phyloP scores from a whole-genome alignment of 306 rosid genomes.

The Citrullus amarus region DNA sequence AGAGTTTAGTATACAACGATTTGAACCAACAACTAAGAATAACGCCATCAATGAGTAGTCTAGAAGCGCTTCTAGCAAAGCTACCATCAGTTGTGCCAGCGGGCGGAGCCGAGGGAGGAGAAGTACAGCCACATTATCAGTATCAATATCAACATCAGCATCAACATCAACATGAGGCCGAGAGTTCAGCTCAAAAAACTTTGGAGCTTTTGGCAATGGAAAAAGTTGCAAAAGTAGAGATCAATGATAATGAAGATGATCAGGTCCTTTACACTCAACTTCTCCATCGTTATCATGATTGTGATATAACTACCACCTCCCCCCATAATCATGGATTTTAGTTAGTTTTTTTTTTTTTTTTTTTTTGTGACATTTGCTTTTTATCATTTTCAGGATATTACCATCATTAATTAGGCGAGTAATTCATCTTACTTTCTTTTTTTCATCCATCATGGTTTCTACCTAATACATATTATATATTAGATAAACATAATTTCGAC shows the following conservation, averaged over 20 bases:
- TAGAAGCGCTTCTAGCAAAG: conserved; percentile 58
- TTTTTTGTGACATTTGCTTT: neutral
- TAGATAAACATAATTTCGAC: no score
- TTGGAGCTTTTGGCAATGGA: conserved; percentile 41
- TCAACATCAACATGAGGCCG: neutral
- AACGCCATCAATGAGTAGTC: conserved; percentile 69
- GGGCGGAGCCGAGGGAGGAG: neutral
- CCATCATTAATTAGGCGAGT: neutral
- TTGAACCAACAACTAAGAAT: conserved; percentile 30
- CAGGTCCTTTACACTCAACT: conserved; percentile 20
- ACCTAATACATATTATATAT: no score
- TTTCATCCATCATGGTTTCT: no score
- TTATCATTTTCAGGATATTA: neutral
- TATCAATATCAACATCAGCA: no score
- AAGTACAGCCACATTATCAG: neutral
- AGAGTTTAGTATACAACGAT: conserved; percentile 23
- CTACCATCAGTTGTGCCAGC: conserved; percentile 58
- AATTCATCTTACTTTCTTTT: neutral
- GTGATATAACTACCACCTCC: conserved; percentile 30
- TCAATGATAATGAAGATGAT: conserved; percentile 33
- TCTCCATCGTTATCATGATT: conserved; percentile 11
- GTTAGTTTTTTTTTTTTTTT: neutral
- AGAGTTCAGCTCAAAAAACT: conserved; percentile 22
- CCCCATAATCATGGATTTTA: conserved; percentile 6
- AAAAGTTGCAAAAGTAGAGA: conserved; percentile 46